A percentile compares a stretch with the other conserved stretches of the same genome.
Conservation (phyloP, 768 basidiomycete species). For the Chiua virens region DNA sequence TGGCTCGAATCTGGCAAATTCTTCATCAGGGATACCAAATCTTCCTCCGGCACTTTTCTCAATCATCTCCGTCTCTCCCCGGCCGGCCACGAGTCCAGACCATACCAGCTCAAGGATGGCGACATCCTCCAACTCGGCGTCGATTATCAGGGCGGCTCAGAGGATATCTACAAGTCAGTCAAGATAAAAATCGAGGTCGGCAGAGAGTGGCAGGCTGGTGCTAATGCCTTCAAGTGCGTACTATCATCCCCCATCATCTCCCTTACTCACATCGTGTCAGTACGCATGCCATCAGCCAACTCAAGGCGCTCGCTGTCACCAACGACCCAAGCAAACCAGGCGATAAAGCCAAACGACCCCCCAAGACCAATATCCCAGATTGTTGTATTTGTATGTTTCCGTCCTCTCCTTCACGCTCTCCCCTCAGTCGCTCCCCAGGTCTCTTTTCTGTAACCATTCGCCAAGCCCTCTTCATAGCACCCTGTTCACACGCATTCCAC, state of each 20-base stretch:
- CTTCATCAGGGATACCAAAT: slow-evolving; percentile 88
- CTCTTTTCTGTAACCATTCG: slow-evolving; percentile 89
- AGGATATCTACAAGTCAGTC: slow-evolving; percentile 96
- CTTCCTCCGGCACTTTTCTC: slow-evolving; percentile 88
- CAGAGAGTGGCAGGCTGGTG: slow-evolving; percentile 85
- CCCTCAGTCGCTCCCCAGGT: slow-evolving; percentile 34
- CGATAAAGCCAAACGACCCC: slow-evolving; percentile 29
- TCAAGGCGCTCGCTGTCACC: slow-evolving; percentile 62
- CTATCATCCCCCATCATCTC: not conserved
- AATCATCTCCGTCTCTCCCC: slow-evolving; percentile 90
- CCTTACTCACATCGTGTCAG: slow-evolving; percentile 32
- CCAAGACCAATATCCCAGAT: slow-evolving; percentile 60
- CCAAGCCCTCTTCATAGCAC: slow-evolving; percentile 96
- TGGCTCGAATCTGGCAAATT: slow-evolving; percentile 79
- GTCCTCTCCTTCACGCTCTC: not conserved
- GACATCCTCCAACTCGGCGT: slow-evolving; percentile 95
- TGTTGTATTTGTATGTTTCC: slow-evolving; percentile 86
- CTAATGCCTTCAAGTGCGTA: slow-evolving; percentile 83
- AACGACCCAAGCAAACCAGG: slow-evolving; percentile 20
- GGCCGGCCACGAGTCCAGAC: slow-evolving; percentile 77
- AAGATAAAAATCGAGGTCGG: slow-evolving; percentile 92
- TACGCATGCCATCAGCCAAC: slow-evolving; percentile 76
- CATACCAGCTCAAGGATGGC: slow-evolving; percentile 84
- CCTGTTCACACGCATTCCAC: slow-evolving; percentile 95
- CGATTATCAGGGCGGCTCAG: slow-evolving; percentile 95